Base-by-base conservation (phyloP, 306 rosid genomes). In the Vigna radiata region DNA sequence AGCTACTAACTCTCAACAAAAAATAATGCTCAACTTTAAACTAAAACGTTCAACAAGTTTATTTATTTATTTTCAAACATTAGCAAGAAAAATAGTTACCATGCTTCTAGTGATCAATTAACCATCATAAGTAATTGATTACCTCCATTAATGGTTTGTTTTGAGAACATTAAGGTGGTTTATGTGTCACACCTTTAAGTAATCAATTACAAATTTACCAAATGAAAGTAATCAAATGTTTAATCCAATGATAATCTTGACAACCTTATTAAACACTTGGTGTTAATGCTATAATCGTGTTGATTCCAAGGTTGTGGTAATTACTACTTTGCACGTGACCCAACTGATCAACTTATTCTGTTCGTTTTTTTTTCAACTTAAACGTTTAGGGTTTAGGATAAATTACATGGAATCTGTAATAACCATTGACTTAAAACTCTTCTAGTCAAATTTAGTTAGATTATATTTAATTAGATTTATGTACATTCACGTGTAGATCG, bases 231-330 rank as follows among this genome's bases (percentile, higher is more conserved):
- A 63, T 63, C 69, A 63, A n/a, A 37, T 63, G 49, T 21, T 36
- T 10, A 65, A 64, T 39, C 13, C 41, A 65, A 17, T 65, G 50
- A 17, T 65, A 3, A 65, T 39, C 70, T 36, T 37, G 8, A 39
- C 50, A 64, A n/a, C 50, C 50, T 13, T 36, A n/a, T 10, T 64
- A 64, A 64, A 11, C n/a, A 62, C 68, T 62, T 62, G 25, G 68
- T 62, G 11, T 62, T 29, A 31, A 61, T 29, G 67, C 48, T 36
- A 33, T 63, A 63, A 65, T 65, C 8, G 14, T 7, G 8, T 37
- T 17, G n/a, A 64, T 36, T 64, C 16, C 47, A 16, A 37, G 41
- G 70, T 39, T 4, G 31, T 39, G 50, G 3, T 17, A 37, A 37
- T 65, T 16, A 65, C 50, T 65, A 18, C 50, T 39, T 18, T 17